Percentiles rank a stretch among this genome's conserved stretches.
Evolutionary conservation across 371 early-diverging fungal genomes (phyloP).

Genomic region (Rhizopus stolonifer): DNA sequence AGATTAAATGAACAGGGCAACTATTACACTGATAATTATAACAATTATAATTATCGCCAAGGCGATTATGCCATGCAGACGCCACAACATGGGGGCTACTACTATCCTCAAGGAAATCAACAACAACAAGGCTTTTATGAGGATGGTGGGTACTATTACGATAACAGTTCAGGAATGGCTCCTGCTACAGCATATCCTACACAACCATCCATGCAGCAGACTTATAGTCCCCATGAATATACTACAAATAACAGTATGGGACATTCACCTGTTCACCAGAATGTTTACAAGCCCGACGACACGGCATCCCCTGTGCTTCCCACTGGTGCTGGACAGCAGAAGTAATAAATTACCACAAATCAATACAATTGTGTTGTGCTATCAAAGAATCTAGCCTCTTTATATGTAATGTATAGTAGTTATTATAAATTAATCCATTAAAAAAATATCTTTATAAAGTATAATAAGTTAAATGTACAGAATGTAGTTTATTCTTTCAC

Average conservation of each 20-base stretch:
- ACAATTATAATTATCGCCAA: conserved; percentile 20
- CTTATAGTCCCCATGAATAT: conserved; percentile 7
- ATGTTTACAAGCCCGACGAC: conserved; percentile 26
- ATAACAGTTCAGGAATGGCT: conserved; percentile 12
- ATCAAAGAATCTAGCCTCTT: too few species aligned
- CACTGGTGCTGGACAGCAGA: background rate
- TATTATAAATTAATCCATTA: too few species aligned
- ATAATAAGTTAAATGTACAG: too few species aligned
- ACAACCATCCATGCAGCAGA: conserved; percentile 13
- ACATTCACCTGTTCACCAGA: background rate
- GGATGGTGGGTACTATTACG: conserved; percentile 32
- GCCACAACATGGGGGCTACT: conserved; percentile 30
- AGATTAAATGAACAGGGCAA: conserved; percentile 44
- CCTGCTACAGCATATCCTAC: conserved; percentile 20
- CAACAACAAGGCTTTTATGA: conserved; percentile 38
- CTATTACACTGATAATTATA: conserved; percentile 28
- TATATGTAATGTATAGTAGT: too few species aligned
- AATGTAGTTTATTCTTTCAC: too few species aligned
- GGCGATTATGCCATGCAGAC: conserved; percentile 20
- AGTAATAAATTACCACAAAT: background rate
- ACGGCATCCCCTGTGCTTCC: background rate
- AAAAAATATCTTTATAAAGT: too few species aligned
- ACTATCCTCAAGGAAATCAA: conserved; percentile 26
- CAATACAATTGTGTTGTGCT: too few species aligned
- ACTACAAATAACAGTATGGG: background rate